Base-by-base conservation (phyloP, 192 early-diverging fungal species). In the Chytriomyces confervae region DNA sequence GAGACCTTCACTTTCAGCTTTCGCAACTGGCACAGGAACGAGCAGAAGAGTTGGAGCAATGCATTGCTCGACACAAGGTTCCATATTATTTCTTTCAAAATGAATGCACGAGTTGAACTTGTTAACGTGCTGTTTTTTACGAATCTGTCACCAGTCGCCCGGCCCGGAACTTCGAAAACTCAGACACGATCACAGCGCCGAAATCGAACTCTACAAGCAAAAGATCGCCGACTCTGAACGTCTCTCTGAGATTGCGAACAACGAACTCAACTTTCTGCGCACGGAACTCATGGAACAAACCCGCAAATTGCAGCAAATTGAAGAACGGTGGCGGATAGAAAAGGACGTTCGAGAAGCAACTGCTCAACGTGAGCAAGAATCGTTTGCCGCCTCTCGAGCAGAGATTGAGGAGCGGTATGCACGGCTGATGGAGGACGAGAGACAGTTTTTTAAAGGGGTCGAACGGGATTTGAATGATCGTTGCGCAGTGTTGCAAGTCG, bases 131-230 rank as follows among this genome's bases (percentile, higher is more conserved):
- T 0, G 53, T 57, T 18, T 0, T 3, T 2, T 20, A 2, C 53
- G 53, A 36, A 36, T 36, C 57, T 60, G 16, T 60, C 0, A 36
- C 13, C n/a, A 72, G 50, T 72, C 69, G 27, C 50, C 69, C 7
- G 27, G 23, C 16, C 47, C 45, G 11, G 69, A 72, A 23, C 18
- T 72, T 49, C n/a, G 13, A 23, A 50, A 61, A 27, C 69, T 72
- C 50, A 23, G 49, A 13, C 50, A 18, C 8, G 50, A 57, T 18
- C 69, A 72, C 36, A 6, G 27, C 9, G 27, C 49, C 16, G 69
- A 72, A 72, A 50, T 72, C 50, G 69, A 50, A 7, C 57, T 61
- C n/a, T 72, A 72, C 69, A 16, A 48, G 5, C 69, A 72, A 53
- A 20, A 72, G 1, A 27, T 65, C 11, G 50, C 50, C 24, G 69